Base-by-base conservation (phyloP, 768 basidiomycete species). In the Suillus decipiens region DNA sequence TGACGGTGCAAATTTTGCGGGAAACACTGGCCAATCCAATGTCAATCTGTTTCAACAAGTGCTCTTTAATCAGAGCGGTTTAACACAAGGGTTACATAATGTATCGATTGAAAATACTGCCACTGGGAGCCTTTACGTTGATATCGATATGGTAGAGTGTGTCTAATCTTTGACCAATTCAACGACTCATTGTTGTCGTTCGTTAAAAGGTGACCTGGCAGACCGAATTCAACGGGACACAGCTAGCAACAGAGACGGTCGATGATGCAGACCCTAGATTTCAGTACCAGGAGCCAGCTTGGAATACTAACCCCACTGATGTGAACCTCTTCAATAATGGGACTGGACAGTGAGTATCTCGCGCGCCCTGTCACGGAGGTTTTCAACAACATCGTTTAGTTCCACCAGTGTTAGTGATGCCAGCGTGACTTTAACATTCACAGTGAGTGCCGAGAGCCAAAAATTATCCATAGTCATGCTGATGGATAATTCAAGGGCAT, bases 141-240 rank as follows among this genome's bases (percentile, higher is more conserved):
- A 83, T 65, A 70, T 86, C 31, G 84, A 86, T 61, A 83, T 79
- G 64, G 84, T 83, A 2, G 22, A 19, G 59, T 59, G 10, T 60
- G 10, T 60, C 8, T 28, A 28, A 28, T 12, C n/a, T 19, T 24
- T 24, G 28, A 22, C 34, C 37, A 31, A 7, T n/a, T 14, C 28
- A 57, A 24, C 39, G 10, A 11, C 56, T 57, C 37, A 57, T 31
- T 31, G 41, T 39, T 67, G 11, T 28, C 19, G 33, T 59, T 59
- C 15, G 17, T 15, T 36, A 34, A 31, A 14, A 74, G 73, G 65
- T 74, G 37, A 69, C 62, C 12, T 73, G 73, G 72, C 69, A 72
- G 60, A 73, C 73, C 8, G 51, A 75, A 59, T 64, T 74, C 14
- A 2, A 47, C 10, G 62, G 57, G 7, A 66, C 72, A 4, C 62